Conservation (phyloP, 1,284 basidiomycete genomes). For the Gymnopus androsaceus region DNA sequence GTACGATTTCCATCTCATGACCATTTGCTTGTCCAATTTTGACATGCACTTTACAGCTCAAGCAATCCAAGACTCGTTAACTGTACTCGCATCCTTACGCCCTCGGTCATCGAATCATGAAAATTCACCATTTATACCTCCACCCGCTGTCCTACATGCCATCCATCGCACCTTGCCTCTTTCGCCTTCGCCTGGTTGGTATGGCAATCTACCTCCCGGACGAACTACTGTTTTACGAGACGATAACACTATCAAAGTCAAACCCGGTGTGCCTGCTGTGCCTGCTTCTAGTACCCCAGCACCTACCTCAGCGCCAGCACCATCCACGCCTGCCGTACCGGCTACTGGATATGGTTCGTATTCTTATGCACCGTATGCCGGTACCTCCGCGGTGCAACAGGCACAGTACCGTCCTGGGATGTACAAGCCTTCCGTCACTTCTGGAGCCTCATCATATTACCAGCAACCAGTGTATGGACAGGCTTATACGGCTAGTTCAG, state of each 20-base stretch:
- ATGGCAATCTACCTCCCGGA: constrained; percentile 68
- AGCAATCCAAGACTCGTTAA: constrained; percentile 67
- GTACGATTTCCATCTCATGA: constrained; percentile 41
- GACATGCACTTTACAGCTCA: constrained; percentile 52
- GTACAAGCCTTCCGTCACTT: constrained; percentile 14
- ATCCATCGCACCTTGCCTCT: constrained; percentile 69
- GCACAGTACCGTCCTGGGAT: constrained; percentile 17
- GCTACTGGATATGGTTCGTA: constrained; percentile 30
- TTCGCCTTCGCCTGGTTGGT: constrained; percentile 63
- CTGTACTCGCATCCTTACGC: constrained; percentile 66
- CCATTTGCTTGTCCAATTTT: constrained; percentile 18
- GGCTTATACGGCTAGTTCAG: constrained; percentile 35
- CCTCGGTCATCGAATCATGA: constrained; percentile 53
- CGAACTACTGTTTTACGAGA: constrained; percentile 65
- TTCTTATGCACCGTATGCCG: constrained; percentile 31
- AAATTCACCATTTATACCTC: constrained; percentile 54
- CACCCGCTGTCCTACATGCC: constrained; percentile 60
- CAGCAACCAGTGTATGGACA: constrained; percentile 11
- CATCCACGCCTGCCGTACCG: constrained; percentile 27
- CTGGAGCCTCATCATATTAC: constrained; percentile 16
- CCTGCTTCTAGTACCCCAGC: constrained; percentile 25
- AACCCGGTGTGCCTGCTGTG: constrained; percentile 44
- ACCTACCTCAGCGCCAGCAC: constrained; percentile 27
- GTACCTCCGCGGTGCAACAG: constrained; percentile 22
- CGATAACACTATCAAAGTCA: constrained; percentile 67